Conservation (phyloP, 345 rosid genomes). For the thale cress (Arabidopsis thaliana) region DNA sequence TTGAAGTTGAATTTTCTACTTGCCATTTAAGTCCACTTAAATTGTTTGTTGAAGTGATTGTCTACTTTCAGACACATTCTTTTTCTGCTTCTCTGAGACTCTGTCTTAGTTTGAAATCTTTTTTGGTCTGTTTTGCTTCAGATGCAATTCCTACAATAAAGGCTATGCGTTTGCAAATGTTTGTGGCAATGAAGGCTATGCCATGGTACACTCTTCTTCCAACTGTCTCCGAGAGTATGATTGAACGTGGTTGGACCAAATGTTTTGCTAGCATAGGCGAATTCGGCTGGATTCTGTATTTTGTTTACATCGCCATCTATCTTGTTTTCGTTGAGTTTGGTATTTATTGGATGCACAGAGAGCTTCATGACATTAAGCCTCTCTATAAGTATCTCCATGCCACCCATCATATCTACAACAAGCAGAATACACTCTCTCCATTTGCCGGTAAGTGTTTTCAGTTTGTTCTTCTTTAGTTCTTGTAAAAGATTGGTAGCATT, state of each 20-base stretch:
- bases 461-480: neutral
- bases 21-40: constrained; percentile 4
- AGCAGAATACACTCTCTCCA: constrained; percentile 95
- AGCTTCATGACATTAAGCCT: constrained; percentile 94
- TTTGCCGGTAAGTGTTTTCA: constrained; percentile 73
- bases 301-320: constrained; percentile 54
- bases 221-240: constrained; percentile 77
- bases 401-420: constrained; percentile 94
- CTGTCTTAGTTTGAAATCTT: neutral
- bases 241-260: constrained; percentile 91
- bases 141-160: constrained; percentile 89
- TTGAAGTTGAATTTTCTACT: constrained; percentile 3
- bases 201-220: constrained; percentile 91
- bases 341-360: constrained; percentile 96
- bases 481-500: constrained; percentile 8
- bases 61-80: neutral
- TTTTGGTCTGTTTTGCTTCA: constrained; percentile 44
- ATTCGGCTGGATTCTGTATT: constrained; percentile 63
- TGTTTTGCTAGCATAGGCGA: constrained; percentile 69
- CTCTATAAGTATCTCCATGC: constrained; percentile 89
- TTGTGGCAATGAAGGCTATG: constrained; percentile 95
- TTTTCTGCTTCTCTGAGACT: constrained; percentile 3
- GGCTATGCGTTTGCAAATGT: constrained; percentile 88
- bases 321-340: constrained; percentile 86
- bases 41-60: neutral